These are phyloP conservation scores for Scedosporium aurantiacum DNA, from an alignment of 2,329 filamentous ascomycete species.

Conservation along the genomic window DNA sequence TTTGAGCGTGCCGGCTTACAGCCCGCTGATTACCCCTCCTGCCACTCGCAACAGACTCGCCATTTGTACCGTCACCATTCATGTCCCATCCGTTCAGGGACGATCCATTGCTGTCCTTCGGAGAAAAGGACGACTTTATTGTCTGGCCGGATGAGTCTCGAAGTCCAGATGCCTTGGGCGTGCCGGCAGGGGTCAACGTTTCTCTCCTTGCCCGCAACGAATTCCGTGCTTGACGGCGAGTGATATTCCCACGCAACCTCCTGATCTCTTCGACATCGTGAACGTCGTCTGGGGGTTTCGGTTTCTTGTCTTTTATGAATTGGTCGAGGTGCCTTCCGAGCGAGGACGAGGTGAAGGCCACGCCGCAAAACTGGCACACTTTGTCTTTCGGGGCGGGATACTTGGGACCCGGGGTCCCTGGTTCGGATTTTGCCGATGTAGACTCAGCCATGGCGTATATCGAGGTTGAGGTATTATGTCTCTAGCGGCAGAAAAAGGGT, in stretches of 20 bases:
- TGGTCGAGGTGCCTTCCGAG: conserved; percentile 88
- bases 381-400: conserved; percentile 62
- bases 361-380: conserved; percentile 75
- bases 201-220: conserved; percentile 47
- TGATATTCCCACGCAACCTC: conserved; percentile 74
- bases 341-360: conserved; percentile 86
- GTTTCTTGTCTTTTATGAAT: conserved; percentile 89
- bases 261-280: conserved; percentile 86
- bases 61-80: neutral
- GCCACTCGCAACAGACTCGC: conserved; percentile 19
- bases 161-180: conserved; percentile 26
- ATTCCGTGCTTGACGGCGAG: conserved; percentile 67
- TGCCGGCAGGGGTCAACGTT: conserved; percentile 46
- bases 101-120: conserved; percentile 18
- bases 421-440: conserved; percentile 22
- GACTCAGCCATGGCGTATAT: conserved; percentile 22
- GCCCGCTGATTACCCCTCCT: conserved; percentile 28
- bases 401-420: conserved; percentile 19
- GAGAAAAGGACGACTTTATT: conserved; percentile 25
- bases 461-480: neutral
- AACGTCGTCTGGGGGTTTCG: conserved; percentile 73
- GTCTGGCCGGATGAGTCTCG: conserved; percentile 18
- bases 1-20: conserved; percentile 43
- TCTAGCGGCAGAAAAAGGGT: neutral
- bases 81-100: conserved; percentile 14